Evolutionary conservation across 2,329 filamentous ascomycete species (phyloP), one percentile per base, ranked within the genome.

Genomic region (Colletotrichum tanaceti): DNA sequence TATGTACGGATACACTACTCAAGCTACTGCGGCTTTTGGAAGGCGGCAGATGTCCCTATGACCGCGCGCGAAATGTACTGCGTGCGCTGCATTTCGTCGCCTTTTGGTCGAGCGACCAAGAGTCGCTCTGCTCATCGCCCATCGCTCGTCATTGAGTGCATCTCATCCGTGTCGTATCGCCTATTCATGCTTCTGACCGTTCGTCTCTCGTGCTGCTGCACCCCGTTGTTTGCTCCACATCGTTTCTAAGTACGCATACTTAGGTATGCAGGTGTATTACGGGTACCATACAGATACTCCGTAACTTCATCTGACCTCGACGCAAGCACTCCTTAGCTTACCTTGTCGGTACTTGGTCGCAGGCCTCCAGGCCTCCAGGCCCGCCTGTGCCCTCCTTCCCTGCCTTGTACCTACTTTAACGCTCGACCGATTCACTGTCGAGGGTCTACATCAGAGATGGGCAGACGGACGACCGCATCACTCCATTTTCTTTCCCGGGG

Each of bases 231-330:
- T 28, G 50, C 63, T 67, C 58, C 59, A 67, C 38, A 44, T 61
- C n/a, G 18, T 44, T 67, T 63, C 64, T 32, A 50, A 58, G 50
- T 49, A 65, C n/a, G n/a, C n/a, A n/a, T n/a, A n/a, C n/a, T n/a
- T n/a, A n/a, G n/a, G n/a, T 39, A 22, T 59, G 47, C 58, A 52
- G 60, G 28, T 32, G 7, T 32, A 28, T n/a, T n/a, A n/a, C n/a
- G n/a, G n/a, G 28, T 28, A 28, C 28, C 28, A 6, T 28, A 28
- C 28, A 28, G 28, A 28, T 5, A 28, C 28, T 28, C 28, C 28
- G 28, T 61, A 68, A 68, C 46, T 68, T 68, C 53, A 59, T 67
- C 64, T 54, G 65, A 68, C 65, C 65, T 58, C 14, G 59, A 67
- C 60, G 61, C 65, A 58, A 65, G 53, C 47, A 41, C 65, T 64